phyloP scores from a whole-genome alignment of 495 filamentous ascomycete genomes.

The Penicillium chermesinum region DNA sequence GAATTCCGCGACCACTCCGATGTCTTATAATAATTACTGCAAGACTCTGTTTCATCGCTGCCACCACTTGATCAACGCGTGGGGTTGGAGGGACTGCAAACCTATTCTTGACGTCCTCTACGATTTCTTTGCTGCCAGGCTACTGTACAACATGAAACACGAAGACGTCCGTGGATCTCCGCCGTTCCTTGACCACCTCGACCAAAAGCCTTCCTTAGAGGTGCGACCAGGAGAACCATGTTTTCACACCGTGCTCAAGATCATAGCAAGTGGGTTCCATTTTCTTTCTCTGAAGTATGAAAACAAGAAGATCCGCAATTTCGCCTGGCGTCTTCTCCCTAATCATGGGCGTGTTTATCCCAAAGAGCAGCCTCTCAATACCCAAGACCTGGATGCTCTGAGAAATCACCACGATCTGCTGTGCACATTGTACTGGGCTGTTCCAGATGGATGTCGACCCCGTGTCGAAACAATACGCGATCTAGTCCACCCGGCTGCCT shows the following conservation, averaged over 20 bases:
- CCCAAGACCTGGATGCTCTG: slow-evolving; percentile 76
- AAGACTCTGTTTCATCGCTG: slow-evolving; percentile 69
- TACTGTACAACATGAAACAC: slow-evolving; percentile 65
- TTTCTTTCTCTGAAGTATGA: slow-evolving; percentile 53
- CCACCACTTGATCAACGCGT: slow-evolving; percentile 68
- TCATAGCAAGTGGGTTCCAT: slow-evolving; percentile 64
- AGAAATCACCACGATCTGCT: slow-evolving; percentile 93
- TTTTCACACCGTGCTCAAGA: slow-evolving; percentile 91
- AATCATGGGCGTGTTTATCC: slow-evolving; percentile 85
- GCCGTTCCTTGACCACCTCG: slow-evolving; percentile 69
- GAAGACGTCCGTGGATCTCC: slow-evolving; percentile 76
- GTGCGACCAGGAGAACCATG: slow-evolving; percentile 68
- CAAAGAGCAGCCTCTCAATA: slow-evolving; percentile 69
- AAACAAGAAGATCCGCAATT: slow-evolving; percentile 67
- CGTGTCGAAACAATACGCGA: slow-evolving; percentile 65
- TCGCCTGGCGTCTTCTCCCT: slow-evolving; percentile 75
- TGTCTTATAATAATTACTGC: slow-evolving; percentile 77
- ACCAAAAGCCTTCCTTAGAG: slow-evolving; percentile 54
- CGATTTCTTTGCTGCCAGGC: slow-evolving; percentile 81
- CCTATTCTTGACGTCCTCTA: slow-evolving; percentile 74
- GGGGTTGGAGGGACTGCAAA: slow-evolving; percentile 84
- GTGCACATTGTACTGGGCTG: slow-evolving; percentile 80
- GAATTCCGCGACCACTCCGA: slow-evolving; percentile 46
- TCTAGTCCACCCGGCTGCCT: slow-evolving; percentile 70
- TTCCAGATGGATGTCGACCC: slow-evolving; percentile 66